Conservation (phyloP, 345 rosid genomes). For the Adansonia digitata region DNA sequence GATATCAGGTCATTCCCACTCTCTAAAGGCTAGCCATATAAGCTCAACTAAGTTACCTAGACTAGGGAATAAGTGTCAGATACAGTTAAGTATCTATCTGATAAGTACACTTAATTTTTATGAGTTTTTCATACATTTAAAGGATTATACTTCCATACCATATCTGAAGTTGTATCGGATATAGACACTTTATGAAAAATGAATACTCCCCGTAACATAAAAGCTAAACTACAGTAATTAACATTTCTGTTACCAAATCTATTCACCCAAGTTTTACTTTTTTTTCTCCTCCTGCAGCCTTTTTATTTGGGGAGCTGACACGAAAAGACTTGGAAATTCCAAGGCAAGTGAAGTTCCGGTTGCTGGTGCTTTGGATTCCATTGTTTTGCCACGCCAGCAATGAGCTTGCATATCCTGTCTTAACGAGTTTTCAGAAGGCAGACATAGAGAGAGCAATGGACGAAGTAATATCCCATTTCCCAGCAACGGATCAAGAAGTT, state of each 20-base stretch:
- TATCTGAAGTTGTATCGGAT: no score
- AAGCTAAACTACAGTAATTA: background rate
- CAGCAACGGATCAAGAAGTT: constrained; percentile 58
- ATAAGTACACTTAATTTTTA: no score
- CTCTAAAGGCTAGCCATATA: background rate
- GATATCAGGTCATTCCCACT: constrained; percentile 41
- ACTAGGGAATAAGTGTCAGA: no score
- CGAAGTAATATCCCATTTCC: constrained; percentile 44
- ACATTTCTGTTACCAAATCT: background rate
- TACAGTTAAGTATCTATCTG: no score
- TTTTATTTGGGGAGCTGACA: constrained; percentile 47
- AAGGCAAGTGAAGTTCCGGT: constrained; percentile 53
- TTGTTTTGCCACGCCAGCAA: constrained; percentile 57
- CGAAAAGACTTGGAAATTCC: constrained; percentile 26
- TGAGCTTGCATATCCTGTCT: constrained; percentile 47
- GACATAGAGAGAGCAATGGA: constrained; percentile 64
- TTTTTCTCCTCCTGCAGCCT: constrained; percentile 26
- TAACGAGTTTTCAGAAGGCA: constrained; percentile 51
- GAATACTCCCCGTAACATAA: no score
- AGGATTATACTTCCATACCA: no score
- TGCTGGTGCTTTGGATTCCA: constrained; percentile 59
- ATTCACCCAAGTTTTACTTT: background rate
- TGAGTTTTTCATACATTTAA: no score
- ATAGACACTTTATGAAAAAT: no score
- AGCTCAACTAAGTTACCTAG: no score